Conservation (phyloP, 192 early-diverging fungal species). For the Podila verticillata region DNA sequence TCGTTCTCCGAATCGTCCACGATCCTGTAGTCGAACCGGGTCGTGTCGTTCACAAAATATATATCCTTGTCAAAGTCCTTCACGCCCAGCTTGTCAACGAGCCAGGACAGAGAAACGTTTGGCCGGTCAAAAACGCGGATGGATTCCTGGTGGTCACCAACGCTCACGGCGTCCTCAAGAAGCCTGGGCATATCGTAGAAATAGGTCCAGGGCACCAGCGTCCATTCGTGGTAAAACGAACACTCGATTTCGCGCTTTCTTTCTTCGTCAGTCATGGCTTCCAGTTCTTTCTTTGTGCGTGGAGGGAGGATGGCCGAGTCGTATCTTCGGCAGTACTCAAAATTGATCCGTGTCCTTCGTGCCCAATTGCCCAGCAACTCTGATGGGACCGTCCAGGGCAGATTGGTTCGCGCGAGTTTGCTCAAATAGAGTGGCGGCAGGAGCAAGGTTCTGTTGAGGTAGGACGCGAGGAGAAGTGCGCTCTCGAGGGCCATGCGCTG, state of each 20-base stretch:
- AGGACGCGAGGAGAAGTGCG: constrained; percentile 50
- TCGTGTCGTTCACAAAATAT: constrained; percentile 6
- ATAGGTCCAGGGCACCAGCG: constrained; percentile 11
- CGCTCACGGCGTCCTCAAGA: background rate
- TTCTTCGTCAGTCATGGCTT: background rate
- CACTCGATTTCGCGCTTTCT: background rate
- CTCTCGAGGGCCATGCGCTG: constrained; percentile 57
- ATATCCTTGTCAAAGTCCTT: constrained; percentile 10
- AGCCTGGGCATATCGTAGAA: constrained; percentile 2
- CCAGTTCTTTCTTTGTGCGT: no score
- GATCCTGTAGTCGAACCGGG: constrained; percentile 9
- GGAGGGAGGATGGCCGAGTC: no score
- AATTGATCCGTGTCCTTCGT: background rate
- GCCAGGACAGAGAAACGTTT: constrained; percentile 11
- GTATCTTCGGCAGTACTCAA: background rate
- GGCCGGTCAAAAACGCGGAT: constrained; percentile 22
- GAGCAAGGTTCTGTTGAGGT: constrained; percentile 55
- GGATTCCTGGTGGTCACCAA: background rate
- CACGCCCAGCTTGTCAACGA: background rate
- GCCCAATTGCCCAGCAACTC: background rate
- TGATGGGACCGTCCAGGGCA: background rate
- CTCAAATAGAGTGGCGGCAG: constrained; percentile 38
- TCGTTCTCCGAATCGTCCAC: constrained; percentile 17
- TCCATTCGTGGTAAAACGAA: constrained; percentile 8
- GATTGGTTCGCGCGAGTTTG: background rate